phyloP scores from a whole-genome alignment of 345 rosid species.

The Salix arbutifolia region DNA sequence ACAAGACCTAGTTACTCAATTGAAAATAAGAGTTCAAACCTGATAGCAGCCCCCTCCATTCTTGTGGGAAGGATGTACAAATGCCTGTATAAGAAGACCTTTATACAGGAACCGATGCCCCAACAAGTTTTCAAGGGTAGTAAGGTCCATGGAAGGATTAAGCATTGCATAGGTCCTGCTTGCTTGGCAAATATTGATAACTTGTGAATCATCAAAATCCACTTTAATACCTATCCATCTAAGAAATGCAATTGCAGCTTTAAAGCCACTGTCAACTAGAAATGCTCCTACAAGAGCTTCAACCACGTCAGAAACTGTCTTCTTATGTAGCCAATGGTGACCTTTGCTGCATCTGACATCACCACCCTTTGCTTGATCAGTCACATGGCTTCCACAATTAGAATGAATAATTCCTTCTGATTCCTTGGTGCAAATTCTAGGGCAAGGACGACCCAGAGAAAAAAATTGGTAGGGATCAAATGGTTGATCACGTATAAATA shows the following conservation, averaged over 20 bases:
- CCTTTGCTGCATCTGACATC: slow-evolving; percentile 72
- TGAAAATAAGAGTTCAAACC: slow-evolving; percentile 31
- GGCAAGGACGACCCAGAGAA: slow-evolving; percentile 74
- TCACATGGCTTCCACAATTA: slow-evolving; percentile 17
- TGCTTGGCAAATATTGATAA: slow-evolving; percentile 44
- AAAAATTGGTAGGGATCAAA: slow-evolving; percentile 80
- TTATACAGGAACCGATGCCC: slow-evolving; percentile 53
- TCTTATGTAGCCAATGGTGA: slow-evolving; percentile 78
- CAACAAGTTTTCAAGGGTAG: slow-evolving; percentile 45
- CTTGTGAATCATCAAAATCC: slow-evolving; percentile 56
- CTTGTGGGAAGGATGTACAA: slow-evolving; percentile 75
- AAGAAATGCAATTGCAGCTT: slow-evolving; percentile 79
- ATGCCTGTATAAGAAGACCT: slow-evolving; percentile 84
- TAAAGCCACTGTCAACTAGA: slow-evolving; percentile 85
- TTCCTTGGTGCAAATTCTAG: slow-evolving; percentile 46
- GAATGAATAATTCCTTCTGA: slow-evolving; percentile 43
- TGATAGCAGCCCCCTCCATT: slow-evolving; percentile 97
- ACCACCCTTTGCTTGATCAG: slow-evolving; percentile 28
- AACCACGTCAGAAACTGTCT: slow-evolving; percentile 84
- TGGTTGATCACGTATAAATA: slow-evolving; percentile 78
- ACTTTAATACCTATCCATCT: slow-evolving; percentile 77
- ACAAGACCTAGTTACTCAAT: neutral
- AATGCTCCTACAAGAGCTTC: slow-evolving; percentile 95
- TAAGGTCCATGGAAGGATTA: slow-evolving; percentile 37
- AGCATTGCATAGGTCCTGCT: slow-evolving; percentile 60